Percentiles rank a stretch among this genome's conserved stretches.
phyloP scores from a whole-genome alignment of 768 basidiomycete genomes.

The Pisolithus marmoratus region DNA sequence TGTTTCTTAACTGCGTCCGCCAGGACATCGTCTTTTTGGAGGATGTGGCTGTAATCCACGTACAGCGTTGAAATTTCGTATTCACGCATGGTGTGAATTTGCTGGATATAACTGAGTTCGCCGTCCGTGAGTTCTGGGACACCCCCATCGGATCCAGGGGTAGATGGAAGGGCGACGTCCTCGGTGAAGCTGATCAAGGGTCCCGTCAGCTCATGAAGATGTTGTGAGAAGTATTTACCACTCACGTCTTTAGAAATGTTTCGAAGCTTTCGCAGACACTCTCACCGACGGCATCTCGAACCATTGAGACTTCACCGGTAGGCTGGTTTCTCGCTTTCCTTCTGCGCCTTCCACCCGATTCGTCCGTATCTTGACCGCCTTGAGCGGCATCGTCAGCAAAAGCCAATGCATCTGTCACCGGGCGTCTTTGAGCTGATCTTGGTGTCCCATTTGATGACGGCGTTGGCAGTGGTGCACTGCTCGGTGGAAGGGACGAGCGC shows the following conservation, averaged over 20 bases:
- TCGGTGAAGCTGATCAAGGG: conserved; percentile 65
- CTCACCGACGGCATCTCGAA: conserved; percentile 93
- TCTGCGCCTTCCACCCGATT: conserved; percentile 37
- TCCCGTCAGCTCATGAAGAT: not conserved
- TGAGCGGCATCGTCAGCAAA: conserved; percentile 48
- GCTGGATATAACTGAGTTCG: conserved; percentile 80
- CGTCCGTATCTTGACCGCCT: conserved; percentile 36
- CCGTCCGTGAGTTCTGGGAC: conserved; percentile 49
- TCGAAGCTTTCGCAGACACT: conserved; percentile 91
- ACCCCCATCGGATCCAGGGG: conserved; percentile 71
- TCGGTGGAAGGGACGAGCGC: conserved; percentile 48
- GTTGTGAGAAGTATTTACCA: conserved; percentile 7
- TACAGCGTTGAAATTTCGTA: conserved; percentile 94
- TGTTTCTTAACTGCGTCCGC: conserved; percentile 91
- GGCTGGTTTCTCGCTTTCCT: conserved; percentile 37
- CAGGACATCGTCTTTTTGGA: conserved; percentile 87
- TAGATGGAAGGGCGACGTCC: conserved; percentile 70
- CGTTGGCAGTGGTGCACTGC: conserved; percentile 39
- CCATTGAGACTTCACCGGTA: conserved; percentile 72
- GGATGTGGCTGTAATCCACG: conserved; percentile 88
- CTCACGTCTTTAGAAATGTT: conserved; percentile 86
- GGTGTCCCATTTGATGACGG: conserved; percentile 33
- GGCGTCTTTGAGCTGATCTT: conserved; percentile 31
- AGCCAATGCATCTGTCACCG: conserved; percentile 47
- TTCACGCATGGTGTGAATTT: conserved; percentile 93